Evolutionary conservation across 345 rosid species (phyloP).

Genomic region (Hirschfeldia incana): DNA sequence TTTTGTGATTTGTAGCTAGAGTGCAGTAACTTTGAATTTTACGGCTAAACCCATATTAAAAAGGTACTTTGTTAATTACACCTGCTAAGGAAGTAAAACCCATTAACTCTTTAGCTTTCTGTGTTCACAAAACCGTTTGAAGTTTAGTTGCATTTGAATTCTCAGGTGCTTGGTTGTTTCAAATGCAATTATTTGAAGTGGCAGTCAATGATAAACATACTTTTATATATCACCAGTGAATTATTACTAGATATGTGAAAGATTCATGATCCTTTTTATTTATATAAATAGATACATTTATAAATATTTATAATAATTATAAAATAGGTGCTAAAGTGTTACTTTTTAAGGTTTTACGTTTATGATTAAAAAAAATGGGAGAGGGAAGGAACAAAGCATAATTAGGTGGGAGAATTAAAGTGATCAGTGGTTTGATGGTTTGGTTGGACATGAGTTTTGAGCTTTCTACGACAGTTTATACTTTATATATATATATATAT

Average conservation of each 20-base stretch:
- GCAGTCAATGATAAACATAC: not conserved
- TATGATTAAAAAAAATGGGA: conserved; percentile 12
- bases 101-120: not conserved
- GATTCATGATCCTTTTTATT: not conserved
- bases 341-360: conserved; percentile 10
- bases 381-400: not conserved
- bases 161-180: conserved; percentile 13
- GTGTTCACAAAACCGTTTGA: not conserved
- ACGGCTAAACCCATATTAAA: not conserved
- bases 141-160: not conserved
- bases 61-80: not conserved
- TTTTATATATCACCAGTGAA: not conserved
- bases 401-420: conserved; percentile 29
- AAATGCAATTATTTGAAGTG: conserved; percentile 7
- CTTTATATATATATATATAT: not conserved
- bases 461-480: not conserved
- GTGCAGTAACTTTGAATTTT: conserved; percentile 22
- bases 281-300: not conserved
- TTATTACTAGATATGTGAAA: not conserved
- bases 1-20: conserved; percentile 22
- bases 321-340: not conserved
- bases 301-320: not conserved
- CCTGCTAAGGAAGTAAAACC: not conserved
- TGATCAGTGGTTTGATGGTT: conserved; percentile 26
- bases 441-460: conserved; percentile 38